These are phyloP conservation scores for Candida sojae DNA, from an alignment of 1,139 yeast species.

Conservation along the genomic window DNA sequence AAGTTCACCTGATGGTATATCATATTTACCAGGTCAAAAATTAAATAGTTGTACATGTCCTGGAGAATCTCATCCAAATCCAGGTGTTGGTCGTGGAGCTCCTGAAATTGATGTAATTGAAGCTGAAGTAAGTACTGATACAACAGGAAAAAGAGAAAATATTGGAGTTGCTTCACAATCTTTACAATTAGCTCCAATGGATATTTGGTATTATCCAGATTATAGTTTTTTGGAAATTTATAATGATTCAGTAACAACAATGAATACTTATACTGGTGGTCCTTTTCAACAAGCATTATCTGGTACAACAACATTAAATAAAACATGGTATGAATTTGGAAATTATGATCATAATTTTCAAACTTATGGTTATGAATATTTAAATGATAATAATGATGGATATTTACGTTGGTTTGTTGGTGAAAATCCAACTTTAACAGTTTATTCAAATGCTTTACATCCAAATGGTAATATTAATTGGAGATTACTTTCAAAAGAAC, in stretches of 20 bases:
- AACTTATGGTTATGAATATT: conserved; percentile 74
- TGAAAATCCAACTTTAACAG: conserved; percentile 61
- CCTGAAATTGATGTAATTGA: conserved; percentile 88
- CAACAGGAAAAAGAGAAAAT: conserved; percentile 20
- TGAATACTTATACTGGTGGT: conserved; percentile 83
- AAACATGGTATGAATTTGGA: conserved; percentile 74
- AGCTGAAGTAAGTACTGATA: conserved; percentile 59
- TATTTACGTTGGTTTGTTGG: conserved; percentile 86
- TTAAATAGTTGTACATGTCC: conserved; percentile 70
- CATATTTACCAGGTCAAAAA: conserved; percentile 77
- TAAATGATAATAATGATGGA: conserved; percentile 66
- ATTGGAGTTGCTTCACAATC: conserved; percentile 81
- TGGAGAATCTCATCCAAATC: conserved; percentile 79
- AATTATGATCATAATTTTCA: conserved; percentile 56
- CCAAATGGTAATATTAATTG: conserved; percentile 84
- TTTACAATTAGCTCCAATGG: conserved; percentile 80
- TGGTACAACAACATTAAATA: conserved; percentile 68
- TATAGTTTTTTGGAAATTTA: conserved; percentile 67
- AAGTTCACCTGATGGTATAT: conserved; percentile 77
- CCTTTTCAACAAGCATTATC: conserved; percentile 86
- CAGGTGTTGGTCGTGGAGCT: conserved; percentile 82
- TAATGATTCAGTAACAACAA: conserved; percentile 60
- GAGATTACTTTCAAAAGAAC: conserved; percentile 80
- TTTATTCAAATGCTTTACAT: conserved; percentile 63
- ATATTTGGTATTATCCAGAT: conserved; percentile 84